Conservation (phyloP, 805 yeast genomes). For the Ogataea ganodermae region DNA sequence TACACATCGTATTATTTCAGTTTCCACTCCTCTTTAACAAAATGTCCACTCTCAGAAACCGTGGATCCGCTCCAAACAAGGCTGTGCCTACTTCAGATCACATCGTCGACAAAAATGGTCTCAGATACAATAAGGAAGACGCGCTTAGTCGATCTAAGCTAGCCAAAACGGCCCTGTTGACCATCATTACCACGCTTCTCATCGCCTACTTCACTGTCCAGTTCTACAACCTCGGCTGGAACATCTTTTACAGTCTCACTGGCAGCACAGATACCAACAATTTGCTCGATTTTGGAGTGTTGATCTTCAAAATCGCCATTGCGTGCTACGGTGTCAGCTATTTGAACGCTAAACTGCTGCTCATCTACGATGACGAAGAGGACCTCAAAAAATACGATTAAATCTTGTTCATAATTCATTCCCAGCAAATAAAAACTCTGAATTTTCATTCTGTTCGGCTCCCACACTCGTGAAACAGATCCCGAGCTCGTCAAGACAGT, state of each 20-base stretch:
- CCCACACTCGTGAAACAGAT: conserved; percentile 25
- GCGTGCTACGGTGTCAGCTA: conserved; percentile 21
- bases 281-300: conserved; percentile 16
- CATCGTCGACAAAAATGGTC: conserved; percentile 14
- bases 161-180: conserved; percentile 22
- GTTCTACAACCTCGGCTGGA: conserved; percentile 16
- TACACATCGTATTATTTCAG: no score
- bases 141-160: conserved; percentile 20
- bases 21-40: no score
- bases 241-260: conserved; percentile 10
- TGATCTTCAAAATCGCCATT: conserved; percentile 20
- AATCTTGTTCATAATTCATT: background rate
- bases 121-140: conserved; percentile 25
- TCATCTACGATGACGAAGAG: conserved; percentile 27
- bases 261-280: conserved; percentile 5
- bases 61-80: background rate
- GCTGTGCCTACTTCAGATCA: background rate
- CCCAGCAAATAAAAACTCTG: conserved; percentile 2
- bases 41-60: conserved; percentile 6
- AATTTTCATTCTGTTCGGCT: background rate
- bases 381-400: conserved; percentile 32
- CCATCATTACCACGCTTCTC: conserved; percentile 13
- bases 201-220: conserved; percentile 15
- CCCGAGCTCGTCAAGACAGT: conserved; percentile 33
- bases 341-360: conserved; percentile 26